Evolutionary conservation across 2,329 filamentous ascomycete species (phyloP), one percentile per base, ranked within the genome.

Genomic region (Myriosclerotinia curreyana): DNA sequence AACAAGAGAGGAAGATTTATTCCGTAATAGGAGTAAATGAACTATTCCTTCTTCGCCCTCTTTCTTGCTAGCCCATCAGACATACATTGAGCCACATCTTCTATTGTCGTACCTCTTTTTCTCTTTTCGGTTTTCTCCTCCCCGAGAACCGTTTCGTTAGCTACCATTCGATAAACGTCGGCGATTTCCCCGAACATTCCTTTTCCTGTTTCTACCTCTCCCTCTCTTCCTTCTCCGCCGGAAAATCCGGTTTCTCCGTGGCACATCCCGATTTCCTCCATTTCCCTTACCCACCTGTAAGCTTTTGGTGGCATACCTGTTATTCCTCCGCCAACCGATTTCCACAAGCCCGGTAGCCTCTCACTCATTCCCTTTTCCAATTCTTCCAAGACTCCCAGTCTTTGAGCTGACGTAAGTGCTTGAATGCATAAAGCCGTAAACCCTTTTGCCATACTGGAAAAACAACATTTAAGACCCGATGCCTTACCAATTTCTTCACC

Each of bases 281-380:
- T 92, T 78, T 92, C 89, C 42, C 81, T 79, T 0, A 91, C 86
- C 89, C 89, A 93, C 14, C 90, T 79, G 74, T 92, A 92, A 22
- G 90, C 89, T 76, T 92, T 93, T 9, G 86, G 84, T 31, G 88
- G 81, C 82, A 92, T 65, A 84, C 81, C 77, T 5, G 82, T 77
- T 11, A 90, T 77, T 2, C 81, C 77, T 40, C 73, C 78, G 69
- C 84, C 80, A 0, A 80, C 83, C 58, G 76, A 72, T 34, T 76
- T 74, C 17, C 79, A 78, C 44, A 79, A 75, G 2, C 71, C 73
- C 0, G 87, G 85, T 56, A 79, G 77, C 64, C 81, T 77, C 12
- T 76, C 74, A 15, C 77, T 75, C 62, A 92, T 75, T 67, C 89
- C 83, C 12, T 75, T 74, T 65, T 82, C 77, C 38, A 92, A 77